phyloP scores from a whole-genome alignment of 208 protist species.

The Angomonas deanei region DNA sequence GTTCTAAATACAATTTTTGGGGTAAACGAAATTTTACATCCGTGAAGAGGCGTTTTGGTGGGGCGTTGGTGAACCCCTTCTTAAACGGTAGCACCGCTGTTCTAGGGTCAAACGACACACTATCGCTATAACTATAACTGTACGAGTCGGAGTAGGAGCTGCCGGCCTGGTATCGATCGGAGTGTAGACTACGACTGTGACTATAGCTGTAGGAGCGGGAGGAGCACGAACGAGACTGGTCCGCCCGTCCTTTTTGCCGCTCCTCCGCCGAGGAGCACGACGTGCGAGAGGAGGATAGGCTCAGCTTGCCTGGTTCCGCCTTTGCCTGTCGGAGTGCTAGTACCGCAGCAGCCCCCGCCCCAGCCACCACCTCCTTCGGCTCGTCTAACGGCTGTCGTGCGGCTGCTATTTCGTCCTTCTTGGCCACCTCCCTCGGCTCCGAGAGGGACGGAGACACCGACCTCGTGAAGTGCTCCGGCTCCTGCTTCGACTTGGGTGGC shows the following conservation, averaged over 20 bases:
- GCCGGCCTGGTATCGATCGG: constrained; percentile 20
- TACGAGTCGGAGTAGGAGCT: constrained; percentile 21
- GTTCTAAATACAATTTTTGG: constrained; percentile 23
- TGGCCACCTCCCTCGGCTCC: not conserved
- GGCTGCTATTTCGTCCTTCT: not conserved
- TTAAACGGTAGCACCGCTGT: constrained; percentile 34
- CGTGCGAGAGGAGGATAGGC: not conserved
- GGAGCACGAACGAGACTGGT: not conserved
- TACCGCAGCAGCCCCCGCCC: constrained; percentile 28
- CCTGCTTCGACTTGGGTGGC: too few relatives aligned
- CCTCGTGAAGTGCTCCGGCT: not conserved
- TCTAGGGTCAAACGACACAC: constrained; percentile 13
- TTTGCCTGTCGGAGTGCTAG: constrained; percentile 15
- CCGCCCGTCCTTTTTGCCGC: not conserved
- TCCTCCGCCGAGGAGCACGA: not conserved
- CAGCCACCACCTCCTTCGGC: constrained; percentile 17
- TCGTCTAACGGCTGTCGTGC: not conserved
- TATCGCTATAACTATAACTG: constrained; percentile 12
- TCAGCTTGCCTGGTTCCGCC: not conserved
- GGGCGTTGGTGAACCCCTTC: constrained; percentile 34
- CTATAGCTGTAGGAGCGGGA: constrained; percentile 1
- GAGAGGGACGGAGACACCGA: too few relatives aligned
- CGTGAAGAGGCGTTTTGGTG: constrained; percentile 34
- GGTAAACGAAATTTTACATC: constrained; percentile 45
- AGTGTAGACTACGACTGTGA: not conserved